phyloP scores from a whole-genome alignment of 768 basidiomycete species.

The Exidia glandulosa region DNA sequence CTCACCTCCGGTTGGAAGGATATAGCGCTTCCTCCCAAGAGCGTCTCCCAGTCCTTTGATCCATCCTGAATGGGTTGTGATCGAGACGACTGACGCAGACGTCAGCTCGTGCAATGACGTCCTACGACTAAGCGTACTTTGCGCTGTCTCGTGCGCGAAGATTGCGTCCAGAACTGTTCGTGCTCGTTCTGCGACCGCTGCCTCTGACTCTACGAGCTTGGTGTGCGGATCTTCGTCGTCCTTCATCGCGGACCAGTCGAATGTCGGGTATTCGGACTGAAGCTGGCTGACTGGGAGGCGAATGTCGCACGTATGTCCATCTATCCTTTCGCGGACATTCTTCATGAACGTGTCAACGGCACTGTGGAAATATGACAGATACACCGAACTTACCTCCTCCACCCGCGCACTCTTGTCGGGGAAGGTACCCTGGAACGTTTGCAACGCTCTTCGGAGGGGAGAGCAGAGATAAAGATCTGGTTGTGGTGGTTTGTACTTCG shows the following conservation, averaged over 20 bases:
- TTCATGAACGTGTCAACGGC: neutral
- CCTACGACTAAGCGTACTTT: neutral
- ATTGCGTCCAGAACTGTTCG: neutral
- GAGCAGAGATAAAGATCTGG: neutral
- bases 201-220: neutral
- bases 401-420: neutral
- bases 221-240: neutral
- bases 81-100: neutral
- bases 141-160: neutral
- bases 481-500: neutral
- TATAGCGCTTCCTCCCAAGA: neutral
- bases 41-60: neutral
- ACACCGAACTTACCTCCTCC: neutral
- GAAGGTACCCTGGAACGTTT: neutral
- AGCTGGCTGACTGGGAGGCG: neutral
- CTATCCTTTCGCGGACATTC: neutral
- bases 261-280: neutral
- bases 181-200: neutral
- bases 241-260: neutral
- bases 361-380: neutral
- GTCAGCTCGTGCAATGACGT: neutral
- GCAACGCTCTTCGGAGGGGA: neutral
- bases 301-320: neutral
- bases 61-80: neutral
- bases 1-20: neutral